Percentiles rank a stretch among this genome's conserved stretches.
These are phyloP conservation scores for Musa troglodytarum DNA, from an alignment of 176 grass and related monocot species.

Conservation along the genomic window DNA sequence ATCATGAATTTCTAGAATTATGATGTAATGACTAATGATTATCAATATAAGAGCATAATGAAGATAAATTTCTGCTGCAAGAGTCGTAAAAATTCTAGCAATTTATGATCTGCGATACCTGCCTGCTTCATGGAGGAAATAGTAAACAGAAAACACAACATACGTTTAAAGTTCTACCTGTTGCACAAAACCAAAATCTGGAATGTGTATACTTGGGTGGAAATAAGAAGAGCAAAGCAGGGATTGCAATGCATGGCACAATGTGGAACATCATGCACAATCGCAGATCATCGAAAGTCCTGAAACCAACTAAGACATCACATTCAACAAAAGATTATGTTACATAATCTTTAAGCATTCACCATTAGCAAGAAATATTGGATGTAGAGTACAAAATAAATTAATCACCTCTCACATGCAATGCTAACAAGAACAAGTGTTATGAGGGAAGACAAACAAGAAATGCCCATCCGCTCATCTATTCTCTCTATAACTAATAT, in stretches of 20 bases:
- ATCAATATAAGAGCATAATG: background rate
- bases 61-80: background rate
- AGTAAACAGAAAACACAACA: slow-evolving; percentile 1
- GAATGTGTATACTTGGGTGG: slow-evolving; percentile 90
- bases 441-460: slow-evolving; percentile 66
- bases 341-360: slow-evolving; percentile 25
- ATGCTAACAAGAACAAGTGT: slow-evolving; percentile 65
- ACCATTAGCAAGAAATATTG: background rate
- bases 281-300: slow-evolving; percentile 92
- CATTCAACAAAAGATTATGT: slow-evolving; percentile 26
- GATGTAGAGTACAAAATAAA: slow-evolving; percentile 1
- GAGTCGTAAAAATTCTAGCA: background rate
- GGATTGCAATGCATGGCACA: slow-evolving; percentile 76
- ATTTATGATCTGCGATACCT: background rate
- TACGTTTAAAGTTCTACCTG: slow-evolving; percentile 39
- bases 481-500: slow-evolving; percentile 89
- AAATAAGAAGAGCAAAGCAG: slow-evolving; percentile 78
- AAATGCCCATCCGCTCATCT: slow-evolving; percentile 62
- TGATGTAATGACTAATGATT: background rate
- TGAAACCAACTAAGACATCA: slow-evolving; percentile 39
- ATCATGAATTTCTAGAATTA: background rate
- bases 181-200: slow-evolving; percentile 92
- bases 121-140: background rate
- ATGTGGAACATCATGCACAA: slow-evolving; percentile 70
- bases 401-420: slow-evolving; percentile 75